Percentiles rank a stretch among this genome's conserved stretches.
phyloP scores from a whole-genome alignment of 257 asterid species.

The Solanum piurae region DNA sequence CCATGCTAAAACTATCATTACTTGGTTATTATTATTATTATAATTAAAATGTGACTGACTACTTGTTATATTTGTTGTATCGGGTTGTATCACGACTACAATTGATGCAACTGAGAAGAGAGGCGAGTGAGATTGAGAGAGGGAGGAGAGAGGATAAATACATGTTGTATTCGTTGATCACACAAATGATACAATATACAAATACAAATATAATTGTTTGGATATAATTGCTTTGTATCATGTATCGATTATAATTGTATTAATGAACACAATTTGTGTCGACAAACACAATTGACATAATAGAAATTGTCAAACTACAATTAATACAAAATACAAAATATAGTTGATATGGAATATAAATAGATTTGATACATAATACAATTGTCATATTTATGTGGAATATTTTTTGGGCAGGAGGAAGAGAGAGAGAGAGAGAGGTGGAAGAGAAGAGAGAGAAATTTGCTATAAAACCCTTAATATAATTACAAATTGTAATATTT shows the following conservation, averaged over 20 bases:
- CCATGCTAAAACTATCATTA: neutral
- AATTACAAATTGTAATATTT: too few species aligned
- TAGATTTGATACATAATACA: neutral
- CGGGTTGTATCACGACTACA: neutral
- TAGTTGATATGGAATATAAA: neutral
- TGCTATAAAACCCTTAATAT: too few species aligned
- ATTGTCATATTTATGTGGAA: too few species aligned
- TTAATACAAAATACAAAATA: too few species aligned
- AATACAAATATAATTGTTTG: too few species aligned
- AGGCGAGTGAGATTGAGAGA: neutral
- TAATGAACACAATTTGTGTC: neutral
- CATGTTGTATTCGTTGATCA: too few species aligned
- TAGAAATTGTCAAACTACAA: neutral
- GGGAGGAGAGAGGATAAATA: neutral
- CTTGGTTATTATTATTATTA: neutral
- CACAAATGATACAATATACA: neutral
- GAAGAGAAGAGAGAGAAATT: too few species aligned
- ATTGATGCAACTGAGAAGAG: neutral
- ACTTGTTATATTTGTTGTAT: neutral
- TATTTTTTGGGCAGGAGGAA: too few species aligned
- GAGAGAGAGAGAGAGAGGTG: too few species aligned
- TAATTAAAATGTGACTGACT: neutral
- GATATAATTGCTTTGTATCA: neutral
- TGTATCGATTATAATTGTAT: neutral
- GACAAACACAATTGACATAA: too few species aligned